These are phyloP conservation scores for Penicillium cosmopolitanum DNA, from an alignment of 495 filamentous ascomycete genomes.

Conservation along the genomic window DNA sequence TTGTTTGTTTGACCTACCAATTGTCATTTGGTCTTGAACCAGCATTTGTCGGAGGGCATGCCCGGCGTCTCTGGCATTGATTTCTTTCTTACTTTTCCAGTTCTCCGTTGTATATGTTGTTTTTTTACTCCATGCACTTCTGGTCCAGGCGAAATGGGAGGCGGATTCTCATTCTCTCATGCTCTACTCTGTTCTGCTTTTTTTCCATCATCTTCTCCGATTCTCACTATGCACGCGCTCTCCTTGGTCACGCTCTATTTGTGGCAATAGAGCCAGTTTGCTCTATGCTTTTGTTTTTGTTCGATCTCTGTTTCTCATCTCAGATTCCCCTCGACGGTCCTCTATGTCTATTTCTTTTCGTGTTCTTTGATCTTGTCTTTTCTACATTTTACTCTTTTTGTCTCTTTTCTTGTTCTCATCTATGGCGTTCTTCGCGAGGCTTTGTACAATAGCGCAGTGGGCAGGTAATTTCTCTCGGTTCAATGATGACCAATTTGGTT, in stretches of 20 bases:
- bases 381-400: not conserved
- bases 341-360: not conserved
- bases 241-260: not conserved
- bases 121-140: slow-evolving; percentile 5
- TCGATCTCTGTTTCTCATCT: not conserved
- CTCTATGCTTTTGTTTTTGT: not conserved
- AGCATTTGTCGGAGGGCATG: slow-evolving; percentile 27
- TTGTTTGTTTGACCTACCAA: slow-evolving; percentile 1
- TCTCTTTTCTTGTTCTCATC: slow-evolving; percentile 4
- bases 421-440: slow-evolving; percentile 23
- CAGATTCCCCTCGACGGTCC: slow-evolving; percentile 7
- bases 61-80: slow-evolving; percentile 19
- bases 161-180: not conserved
- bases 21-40: slow-evolving; percentile 10
- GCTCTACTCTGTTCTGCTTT: not conserved
- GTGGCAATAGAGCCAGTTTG: not conserved
- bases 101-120: slow-evolving; percentile 19
- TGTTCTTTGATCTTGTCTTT: not conserved
- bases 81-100: slow-evolving; percentile 8
- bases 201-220: not conserved
- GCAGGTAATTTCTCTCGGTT: slow-evolving; percentile 33
- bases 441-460: slow-evolving; percentile 32
- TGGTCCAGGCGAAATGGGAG: not conserved
- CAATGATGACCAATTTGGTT: slow-evolving; percentile 20
- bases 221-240: not conserved